phyloP scores from a whole-genome alignment of 768 basidiomycete genomes.

The Russula sp. region DNA sequence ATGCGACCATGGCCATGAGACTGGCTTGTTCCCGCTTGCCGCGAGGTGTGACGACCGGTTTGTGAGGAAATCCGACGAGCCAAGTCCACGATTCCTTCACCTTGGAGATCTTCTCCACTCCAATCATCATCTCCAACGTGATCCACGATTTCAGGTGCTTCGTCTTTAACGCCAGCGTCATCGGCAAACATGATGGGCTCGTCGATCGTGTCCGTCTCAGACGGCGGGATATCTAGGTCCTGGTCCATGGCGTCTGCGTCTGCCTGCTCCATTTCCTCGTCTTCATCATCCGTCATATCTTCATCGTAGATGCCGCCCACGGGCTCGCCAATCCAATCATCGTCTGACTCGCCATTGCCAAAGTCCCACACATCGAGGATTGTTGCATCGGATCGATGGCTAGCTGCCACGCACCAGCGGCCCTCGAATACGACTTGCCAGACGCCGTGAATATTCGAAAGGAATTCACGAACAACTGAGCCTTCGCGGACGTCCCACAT shows the following conservation, averaged over 20 bases:
- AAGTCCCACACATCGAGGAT: conserved; percentile 91
- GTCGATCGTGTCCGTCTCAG: conserved; percentile 23
- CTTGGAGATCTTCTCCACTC: conserved; percentile 5
- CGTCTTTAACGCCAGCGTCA: conserved; percentile 24
- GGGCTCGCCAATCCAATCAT: conserved; percentile 80
- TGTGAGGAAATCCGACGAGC: not conserved
- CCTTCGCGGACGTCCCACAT: conserved; percentile 96
- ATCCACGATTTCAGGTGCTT: conserved; percentile 2
- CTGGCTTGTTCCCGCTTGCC: conserved; percentile 8
- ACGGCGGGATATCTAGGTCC: conserved; percentile 35
- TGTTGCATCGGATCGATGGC: conserved; percentile 69
- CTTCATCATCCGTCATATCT: conserved; percentile 46
- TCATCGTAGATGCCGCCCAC: conserved; percentile 70
- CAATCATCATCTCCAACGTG: conserved; percentile 11
- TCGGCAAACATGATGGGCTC: conserved; percentile 21
- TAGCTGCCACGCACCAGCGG: conserved; percentile 90
- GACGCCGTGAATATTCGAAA: conserved; percentile 88
- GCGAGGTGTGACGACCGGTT: not conserved
- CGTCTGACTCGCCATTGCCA: conserved; percentile 54
- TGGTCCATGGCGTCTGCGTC: conserved; percentile 73
- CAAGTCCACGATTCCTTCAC: not conserved
- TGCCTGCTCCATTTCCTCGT: conserved; percentile 45
- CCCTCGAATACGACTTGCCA: conserved; percentile 98
- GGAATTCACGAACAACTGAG: conserved; percentile 73
- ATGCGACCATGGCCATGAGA: conserved; percentile 10